Evolutionary conservation across 139 green algal species (phyloP).

Genomic region (Tetradesmus lagerheimii): DNA sequence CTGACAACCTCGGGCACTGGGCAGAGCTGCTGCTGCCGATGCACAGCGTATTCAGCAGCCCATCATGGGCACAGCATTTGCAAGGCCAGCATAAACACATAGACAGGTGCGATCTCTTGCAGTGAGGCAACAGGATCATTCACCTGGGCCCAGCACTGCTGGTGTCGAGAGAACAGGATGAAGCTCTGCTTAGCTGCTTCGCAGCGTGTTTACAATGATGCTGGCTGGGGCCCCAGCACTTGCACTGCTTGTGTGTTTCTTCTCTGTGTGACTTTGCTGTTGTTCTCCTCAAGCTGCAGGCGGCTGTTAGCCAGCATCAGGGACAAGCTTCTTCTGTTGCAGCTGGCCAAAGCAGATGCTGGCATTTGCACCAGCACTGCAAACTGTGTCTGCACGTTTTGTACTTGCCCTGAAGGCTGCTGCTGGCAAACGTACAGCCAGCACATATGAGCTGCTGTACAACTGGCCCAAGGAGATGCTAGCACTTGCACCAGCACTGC

Average conservation of each 20-base stretch:
- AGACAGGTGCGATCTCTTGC: background rate
- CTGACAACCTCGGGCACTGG: conserved; percentile 87
- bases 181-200: no score
- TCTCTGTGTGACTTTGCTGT: background rate
- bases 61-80: background rate
- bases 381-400: no score
- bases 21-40: conserved; percentile 77
- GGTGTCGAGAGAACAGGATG: no score
- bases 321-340: conserved; percentile 52
- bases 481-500: no score
- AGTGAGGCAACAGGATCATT: no score
- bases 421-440: conserved; percentile 60
- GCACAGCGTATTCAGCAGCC: conserved; percentile 60
- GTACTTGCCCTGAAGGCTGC: conserved; percentile 21
- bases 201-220: background rate
- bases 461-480: conserved; percentile 74
- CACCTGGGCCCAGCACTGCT: no score
- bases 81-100: background rate
- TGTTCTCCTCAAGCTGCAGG: background rate
- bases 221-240: no score
- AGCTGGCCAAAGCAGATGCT: conserved; percentile 73
- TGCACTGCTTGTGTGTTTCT: no score
- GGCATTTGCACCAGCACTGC: no score
- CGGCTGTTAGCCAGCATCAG: conserved; percentile 61
- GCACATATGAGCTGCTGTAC: conserved; percentile 57